Percentiles rank a stretch among this genome's conserved stretches.
These are phyloP conservation scores for Tylopilus cervinicoccineus DNA, from an alignment of 768 basidiomycete genomes.

Conservation along the genomic window DNA sequence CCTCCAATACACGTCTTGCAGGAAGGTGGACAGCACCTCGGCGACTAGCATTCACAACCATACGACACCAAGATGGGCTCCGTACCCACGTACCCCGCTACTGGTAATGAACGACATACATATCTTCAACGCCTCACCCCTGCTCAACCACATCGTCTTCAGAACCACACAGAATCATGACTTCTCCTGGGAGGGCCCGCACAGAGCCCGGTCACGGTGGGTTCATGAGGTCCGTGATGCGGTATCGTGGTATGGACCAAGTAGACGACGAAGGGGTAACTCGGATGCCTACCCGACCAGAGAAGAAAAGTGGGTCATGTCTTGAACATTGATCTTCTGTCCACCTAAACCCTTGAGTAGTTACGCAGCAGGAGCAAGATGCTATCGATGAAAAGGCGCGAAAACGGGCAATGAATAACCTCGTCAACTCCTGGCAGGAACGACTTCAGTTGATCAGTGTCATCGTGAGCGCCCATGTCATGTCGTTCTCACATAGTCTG, in stretches of 20 bases:
- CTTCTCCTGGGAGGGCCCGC: conserved; percentile 7
- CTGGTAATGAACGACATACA: conserved; percentile 5
- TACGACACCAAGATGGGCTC: conserved; percentile 8
- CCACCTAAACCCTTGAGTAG: conserved; percentile 17
- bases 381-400: conserved; percentile 42
- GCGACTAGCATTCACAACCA: not conserved
- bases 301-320: conserved; percentile 19
- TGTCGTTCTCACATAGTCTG: not conserved
- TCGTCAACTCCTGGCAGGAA: conserved; percentile 62
- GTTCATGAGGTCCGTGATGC: conserved; percentile 24
- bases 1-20: too few species aligned
- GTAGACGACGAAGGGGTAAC: conserved; percentile 16
- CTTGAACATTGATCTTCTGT: not conserved
- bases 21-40: not conserved
- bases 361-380: conserved; percentile 49
- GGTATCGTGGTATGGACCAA: conserved; percentile 2
- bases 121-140: not conserved
- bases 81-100: conserved; percentile 4
- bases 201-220: conserved; percentile 17
- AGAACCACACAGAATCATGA: conserved; percentile 16
- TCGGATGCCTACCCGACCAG: not conserved
- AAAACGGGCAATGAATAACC: conserved; percentile 43
- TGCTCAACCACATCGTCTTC: not conserved
- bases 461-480: conserved; percentile 39
- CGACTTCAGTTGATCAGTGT: conserved; percentile 57